Evolutionary conservation across 192 early-diverging fungal genomes (phyloP).

Genomic region (Coemansia sp.): DNA sequence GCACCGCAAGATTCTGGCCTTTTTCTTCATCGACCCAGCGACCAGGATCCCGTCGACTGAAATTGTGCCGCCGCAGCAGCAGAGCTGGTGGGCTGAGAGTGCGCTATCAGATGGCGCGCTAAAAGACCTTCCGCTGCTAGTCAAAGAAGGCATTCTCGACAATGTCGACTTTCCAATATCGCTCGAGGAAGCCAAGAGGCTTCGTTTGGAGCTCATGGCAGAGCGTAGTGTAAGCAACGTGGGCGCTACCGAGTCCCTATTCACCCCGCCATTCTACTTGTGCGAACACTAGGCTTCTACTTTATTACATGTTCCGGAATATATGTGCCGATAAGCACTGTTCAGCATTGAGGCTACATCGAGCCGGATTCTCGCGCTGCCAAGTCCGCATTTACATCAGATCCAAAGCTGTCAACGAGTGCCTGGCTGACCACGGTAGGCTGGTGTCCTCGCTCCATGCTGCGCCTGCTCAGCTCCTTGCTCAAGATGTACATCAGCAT

Average conservation of each 20-base stretch:
- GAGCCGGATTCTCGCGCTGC: neutral
- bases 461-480: slow-evolving; percentile 20
- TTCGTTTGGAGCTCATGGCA: slow-evolving; percentile 49
- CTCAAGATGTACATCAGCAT: slow-evolving; percentile 44
- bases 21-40: slow-evolving; percentile 70
- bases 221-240: slow-evolving; percentile 34
- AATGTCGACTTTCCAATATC: slow-evolving; percentile 37
- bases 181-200: slow-evolving; percentile 41
- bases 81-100: slow-evolving; percentile 38
- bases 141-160: slow-evolving; percentile 13
- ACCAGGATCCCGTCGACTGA: slow-evolving; percentile 54
- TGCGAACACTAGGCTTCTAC: slow-evolving; percentile 30
- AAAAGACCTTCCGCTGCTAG: slow-evolving; percentile 13
- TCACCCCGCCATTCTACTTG: slow-evolving; percentile 18
- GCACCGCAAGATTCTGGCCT: slow-evolving; percentile 63
- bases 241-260: neutral
- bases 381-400: slow-evolving; percentile 16
- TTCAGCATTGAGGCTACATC: no score
- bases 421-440: slow-evolving; percentile 22
- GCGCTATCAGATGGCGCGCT: slow-evolving; percentile 1
- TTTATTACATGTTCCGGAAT: slow-evolving; percentile 1
- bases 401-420: slow-evolving; percentile 26
- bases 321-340: neutral
- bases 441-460: slow-evolving; percentile 20
- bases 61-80: slow-evolving; percentile 65